These are phyloP conservation scores for Naganishia vaughanmartiniae DNA, from an alignment of 768 basidiomycete genomes.

Conservation along the genomic window DNA sequence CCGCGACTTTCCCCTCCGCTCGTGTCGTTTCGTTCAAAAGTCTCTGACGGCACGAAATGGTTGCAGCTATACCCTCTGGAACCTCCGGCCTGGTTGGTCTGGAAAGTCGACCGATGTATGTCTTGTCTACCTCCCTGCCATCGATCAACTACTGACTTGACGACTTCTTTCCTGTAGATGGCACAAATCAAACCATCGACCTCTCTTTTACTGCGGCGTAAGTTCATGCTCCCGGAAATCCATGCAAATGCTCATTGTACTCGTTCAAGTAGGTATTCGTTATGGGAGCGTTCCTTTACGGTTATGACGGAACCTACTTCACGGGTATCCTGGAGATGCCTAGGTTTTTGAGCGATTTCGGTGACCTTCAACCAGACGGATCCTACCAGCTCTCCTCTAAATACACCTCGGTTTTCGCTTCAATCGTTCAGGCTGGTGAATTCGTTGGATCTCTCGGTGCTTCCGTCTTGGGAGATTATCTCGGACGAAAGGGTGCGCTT, in stretches of 20 bases:
- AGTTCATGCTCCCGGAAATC: background rate
- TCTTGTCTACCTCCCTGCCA: background rate
- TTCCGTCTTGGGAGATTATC: constrained; percentile 46
- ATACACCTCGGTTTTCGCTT: constrained; percentile 43
- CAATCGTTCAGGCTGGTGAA: constrained; percentile 51
- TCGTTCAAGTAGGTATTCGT: constrained; percentile 27
- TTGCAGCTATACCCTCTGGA: constrained; percentile 24
- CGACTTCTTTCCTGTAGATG: constrained; percentile 17
- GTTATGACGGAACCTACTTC: constrained; percentile 48
- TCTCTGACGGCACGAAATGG: constrained; percentile 8
- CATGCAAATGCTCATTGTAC: background rate
- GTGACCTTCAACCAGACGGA: constrained; percentile 32
- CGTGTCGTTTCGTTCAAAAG: too few relatives aligned
- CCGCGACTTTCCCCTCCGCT: too few relatives aligned
- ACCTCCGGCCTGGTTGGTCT: constrained; percentile 23
- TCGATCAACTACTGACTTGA: background rate
- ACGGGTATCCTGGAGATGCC: constrained; percentile 43
- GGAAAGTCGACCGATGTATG: constrained; percentile 22
- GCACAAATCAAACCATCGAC: constrained; percentile 29
- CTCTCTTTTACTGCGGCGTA: constrained; percentile 29
- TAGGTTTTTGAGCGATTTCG: constrained; percentile 40
- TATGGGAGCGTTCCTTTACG: constrained; percentile 35
- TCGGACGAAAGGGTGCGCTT: constrained; percentile 49
- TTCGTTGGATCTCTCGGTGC: constrained; percentile 49
- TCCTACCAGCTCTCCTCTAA: constrained; percentile 35